These are phyloP conservation scores for Diaporthe sp. DNA, from an alignment of 2,329 filamentous ascomycete species.

Conservation along the genomic window DNA sequence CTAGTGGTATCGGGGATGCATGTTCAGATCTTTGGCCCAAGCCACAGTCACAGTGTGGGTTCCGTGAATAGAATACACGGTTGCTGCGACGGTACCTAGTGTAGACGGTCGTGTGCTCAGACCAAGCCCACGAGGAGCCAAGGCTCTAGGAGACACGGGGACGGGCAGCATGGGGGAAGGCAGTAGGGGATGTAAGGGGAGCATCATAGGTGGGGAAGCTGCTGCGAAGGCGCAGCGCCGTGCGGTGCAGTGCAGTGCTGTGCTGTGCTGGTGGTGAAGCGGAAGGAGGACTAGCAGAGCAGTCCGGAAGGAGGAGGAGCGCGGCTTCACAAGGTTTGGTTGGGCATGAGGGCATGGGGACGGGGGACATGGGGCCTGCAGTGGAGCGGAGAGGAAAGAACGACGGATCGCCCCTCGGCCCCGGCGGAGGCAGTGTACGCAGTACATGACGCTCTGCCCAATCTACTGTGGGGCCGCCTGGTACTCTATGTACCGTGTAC, in stretches of 20 bases:
- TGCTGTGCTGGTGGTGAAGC: constrained; percentile 1
- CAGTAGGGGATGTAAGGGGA: not conserved
- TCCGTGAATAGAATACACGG: constrained; percentile 13
- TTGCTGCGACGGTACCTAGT: not conserved
- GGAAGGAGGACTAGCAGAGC: not conserved
- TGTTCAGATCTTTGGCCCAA: constrained; percentile 20
- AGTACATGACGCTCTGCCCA: constrained; percentile 16
- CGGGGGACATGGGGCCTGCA: not conserved
- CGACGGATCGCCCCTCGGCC: constrained; percentile 13
- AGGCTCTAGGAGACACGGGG: constrained; percentile 4
- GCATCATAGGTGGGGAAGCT: constrained; percentile 20
- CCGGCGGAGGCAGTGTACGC: constrained; percentile 28
- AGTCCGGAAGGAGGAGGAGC: constrained; percentile 4
- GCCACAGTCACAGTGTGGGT: constrained; percentile 34
- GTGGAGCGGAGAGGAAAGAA: constrained; percentile 18
- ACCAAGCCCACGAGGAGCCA: constrained; percentile 14
- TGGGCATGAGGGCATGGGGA: not conserved
- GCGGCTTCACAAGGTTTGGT: constrained; percentile 1
- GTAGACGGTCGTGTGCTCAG: constrained; percentile 24
- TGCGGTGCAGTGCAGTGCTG: not conserved
- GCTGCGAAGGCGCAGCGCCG: constrained; percentile 9
- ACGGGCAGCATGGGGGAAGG: not conserved
- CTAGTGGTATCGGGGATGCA: constrained; percentile 15
- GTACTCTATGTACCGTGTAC: not conserved
- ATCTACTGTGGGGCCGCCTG: not conserved